A percentile compares a stretch with the other conserved stretches of the same genome.
Evolutionary conservation across 208 protist species (phyloP).

Genomic region (Crithidia bombi): DNA sequence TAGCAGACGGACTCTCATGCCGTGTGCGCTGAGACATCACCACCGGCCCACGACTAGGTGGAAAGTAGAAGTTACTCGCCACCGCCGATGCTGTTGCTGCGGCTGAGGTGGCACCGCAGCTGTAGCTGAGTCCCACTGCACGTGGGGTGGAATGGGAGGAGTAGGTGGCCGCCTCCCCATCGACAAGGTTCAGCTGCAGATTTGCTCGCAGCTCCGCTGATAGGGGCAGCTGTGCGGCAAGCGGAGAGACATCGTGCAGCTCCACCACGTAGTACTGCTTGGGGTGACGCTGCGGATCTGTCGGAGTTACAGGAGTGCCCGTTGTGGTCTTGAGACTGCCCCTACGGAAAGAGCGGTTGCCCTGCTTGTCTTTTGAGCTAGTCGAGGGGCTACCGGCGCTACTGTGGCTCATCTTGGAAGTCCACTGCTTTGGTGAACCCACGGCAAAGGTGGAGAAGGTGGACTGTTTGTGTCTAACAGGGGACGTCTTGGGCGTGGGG

Average conservation of each 20-base stretch:
- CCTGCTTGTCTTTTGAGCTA: not conserved
- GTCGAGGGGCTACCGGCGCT: not conserved
- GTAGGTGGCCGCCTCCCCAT: conserved; percentile 35
- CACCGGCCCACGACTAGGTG: not conserved
- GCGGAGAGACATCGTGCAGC: conserved; percentile 23
- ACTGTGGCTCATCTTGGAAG: not conserved
- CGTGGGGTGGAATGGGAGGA: conserved; percentile 32
- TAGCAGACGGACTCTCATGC: not conserved
- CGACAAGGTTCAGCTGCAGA: conserved; percentile 32
- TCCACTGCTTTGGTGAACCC: not conserved
- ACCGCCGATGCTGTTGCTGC: not conserved
- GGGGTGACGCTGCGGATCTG: not conserved
- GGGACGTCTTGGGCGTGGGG: not conserved
- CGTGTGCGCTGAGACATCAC: not conserved
- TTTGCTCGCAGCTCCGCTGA: conserved; percentile 34
- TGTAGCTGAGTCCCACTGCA: not conserved
- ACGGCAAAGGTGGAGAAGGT: not conserved
- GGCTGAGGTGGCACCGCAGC: not conserved
- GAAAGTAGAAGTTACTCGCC: conserved; percentile 12
- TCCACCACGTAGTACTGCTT: conserved; percentile 16
- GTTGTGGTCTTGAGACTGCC: not conserved
- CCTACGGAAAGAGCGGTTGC: not conserved
- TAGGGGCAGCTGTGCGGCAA: conserved; percentile 32
- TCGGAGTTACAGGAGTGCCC: not conserved
- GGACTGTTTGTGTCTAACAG: not conserved